A percentile compares a stretch with the other conserved stretches of the same genome.
Conservation (phyloP, 805 yeast genomes). For the Lipomyces lipofer region DNA sequence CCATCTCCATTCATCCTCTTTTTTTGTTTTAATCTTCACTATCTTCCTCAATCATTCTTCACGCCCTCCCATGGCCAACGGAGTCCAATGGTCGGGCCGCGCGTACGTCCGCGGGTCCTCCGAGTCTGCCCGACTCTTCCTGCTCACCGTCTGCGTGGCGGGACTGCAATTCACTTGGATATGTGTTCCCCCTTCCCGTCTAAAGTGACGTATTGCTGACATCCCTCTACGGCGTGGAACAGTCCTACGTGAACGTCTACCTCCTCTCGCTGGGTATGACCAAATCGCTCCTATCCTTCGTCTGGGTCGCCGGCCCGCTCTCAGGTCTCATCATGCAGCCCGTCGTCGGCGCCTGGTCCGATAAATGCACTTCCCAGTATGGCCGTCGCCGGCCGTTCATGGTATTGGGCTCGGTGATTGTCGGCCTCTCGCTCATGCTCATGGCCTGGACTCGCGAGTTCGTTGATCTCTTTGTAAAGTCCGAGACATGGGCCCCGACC, state of each 20-base stretch:
- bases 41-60: too few species aligned
- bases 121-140: constrained; percentile 43
- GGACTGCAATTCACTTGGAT: constrained; percentile 69
- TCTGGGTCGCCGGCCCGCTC: constrained; percentile 69
- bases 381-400: constrained; percentile 64
- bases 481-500: constrained; percentile 11
- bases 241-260: constrained; percentile 42
- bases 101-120: constrained; percentile 29
- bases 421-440: constrained; percentile 48
- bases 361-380: constrained; percentile 46
- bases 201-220: neutral
- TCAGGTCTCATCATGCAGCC: constrained; percentile 70
- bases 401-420: constrained; percentile 54
- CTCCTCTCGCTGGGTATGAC: constrained; percentile 59
- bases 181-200: constrained; percentile 30
- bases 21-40: too few species aligned
- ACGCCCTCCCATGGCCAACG: too few species aligned
- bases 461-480: constrained; percentile 45
- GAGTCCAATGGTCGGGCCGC: constrained; percentile 29
- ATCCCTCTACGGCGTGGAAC: constrained; percentile 28
- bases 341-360: constrained; percentile 59
- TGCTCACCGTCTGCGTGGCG: constrained; percentile 53
- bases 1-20: too few species aligned
- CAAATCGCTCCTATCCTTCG: constrained; percentile 54
- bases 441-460: constrained; percentile 51